Conservation (phyloP, 2,329 filamentous ascomycete genomes). For the Botrytis aclada region DNA sequence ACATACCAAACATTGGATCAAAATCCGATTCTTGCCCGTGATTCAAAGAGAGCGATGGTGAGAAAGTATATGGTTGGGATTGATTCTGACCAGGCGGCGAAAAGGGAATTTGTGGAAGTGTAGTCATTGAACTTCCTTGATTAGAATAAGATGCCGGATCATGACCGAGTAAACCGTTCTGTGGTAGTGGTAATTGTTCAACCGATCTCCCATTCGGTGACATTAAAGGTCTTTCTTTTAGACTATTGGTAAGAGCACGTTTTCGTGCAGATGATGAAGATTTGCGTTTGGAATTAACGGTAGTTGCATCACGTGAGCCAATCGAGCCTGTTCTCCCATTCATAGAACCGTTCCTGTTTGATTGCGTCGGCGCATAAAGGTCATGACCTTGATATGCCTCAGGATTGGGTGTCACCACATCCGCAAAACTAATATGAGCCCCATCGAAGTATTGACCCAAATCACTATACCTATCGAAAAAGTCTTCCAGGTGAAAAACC, state of each 20-base stretch:
- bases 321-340: constrained; percentile 23
- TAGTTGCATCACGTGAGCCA: constrained; percentile 28
- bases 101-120: constrained; percentile 33
- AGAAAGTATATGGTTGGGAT: constrained; percentile 17
- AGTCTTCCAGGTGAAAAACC: constrained; percentile 81
- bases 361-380: constrained; percentile 44
- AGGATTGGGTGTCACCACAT: constrained; percentile 56
- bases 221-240: constrained; percentile 33
- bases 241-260: constrained; percentile 36
- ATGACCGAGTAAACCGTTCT: background rate
- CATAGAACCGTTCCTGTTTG: constrained; percentile 37
- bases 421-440: constrained; percentile 68
- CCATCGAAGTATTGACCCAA: constrained; percentile 64
- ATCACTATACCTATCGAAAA: constrained; percentile 74
- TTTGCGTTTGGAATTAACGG: constrained; percentile 21
- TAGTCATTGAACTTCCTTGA: constrained; percentile 10
- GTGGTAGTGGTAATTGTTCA: constrained; percentile 18
- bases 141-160: constrained; percentile 3
- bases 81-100: constrained; percentile 31
- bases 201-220: constrained; percentile 28
- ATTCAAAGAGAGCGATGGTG: constrained; percentile 30
- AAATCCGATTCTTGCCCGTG: constrained; percentile 40
- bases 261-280: constrained; percentile 37
- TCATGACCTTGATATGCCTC: constrained; percentile 54
- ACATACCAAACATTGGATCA: constrained; percentile 59